These are phyloP conservation scores for Aplosporella prunicola DNA, from an alignment of 2,329 filamentous ascomycete genomes.

Conservation along the genomic window DNA sequence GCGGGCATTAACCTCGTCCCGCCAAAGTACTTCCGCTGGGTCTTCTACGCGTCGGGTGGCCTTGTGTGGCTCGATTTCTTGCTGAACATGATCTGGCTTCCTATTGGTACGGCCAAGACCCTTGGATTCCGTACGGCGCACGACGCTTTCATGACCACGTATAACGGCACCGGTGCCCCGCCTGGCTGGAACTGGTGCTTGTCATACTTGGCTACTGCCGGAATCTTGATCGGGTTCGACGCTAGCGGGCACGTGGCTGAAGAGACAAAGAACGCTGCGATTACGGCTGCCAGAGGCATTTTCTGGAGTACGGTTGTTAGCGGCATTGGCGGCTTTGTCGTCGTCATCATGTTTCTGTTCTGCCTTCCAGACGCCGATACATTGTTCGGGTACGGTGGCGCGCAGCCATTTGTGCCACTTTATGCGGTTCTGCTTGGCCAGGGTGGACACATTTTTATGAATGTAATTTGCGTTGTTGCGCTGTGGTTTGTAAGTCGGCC, in stretches of 20 bases:
- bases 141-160: constrained; percentile 52
- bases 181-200: constrained; percentile 55
- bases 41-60: constrained; percentile 42
- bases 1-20: constrained; percentile 14
- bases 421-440: constrained; percentile 49
- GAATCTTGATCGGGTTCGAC: constrained; percentile 52
- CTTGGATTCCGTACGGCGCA: constrained; percentile 50
- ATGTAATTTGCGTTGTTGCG: constrained; percentile 43
- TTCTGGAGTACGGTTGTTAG: constrained; percentile 52
- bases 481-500: constrained; percentile 38
- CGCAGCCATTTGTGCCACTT: constrained; percentile 50
- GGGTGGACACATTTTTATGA: constrained; percentile 52
- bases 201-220: constrained; percentile 51
- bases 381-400: constrained; percentile 44
- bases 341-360: constrained; percentile 52
- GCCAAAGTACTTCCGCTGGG: constrained; percentile 33
- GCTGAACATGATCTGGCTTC: constrained; percentile 52
- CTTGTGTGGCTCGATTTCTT: constrained; percentile 50
- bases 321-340: constrained; percentile 45
- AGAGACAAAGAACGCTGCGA: constrained; percentile 49
- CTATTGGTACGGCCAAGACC: constrained; percentile 46
- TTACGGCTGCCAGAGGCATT: constrained; percentile 49
- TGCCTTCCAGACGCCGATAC: constrained; percentile 43
- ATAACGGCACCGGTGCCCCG: constrained; percentile 42
- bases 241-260: constrained; percentile 53